Evolutionary conservation across 2,329 filamentous ascomycete genomes (phyloP).

Genomic region (Penicillium rolfsii): DNA sequence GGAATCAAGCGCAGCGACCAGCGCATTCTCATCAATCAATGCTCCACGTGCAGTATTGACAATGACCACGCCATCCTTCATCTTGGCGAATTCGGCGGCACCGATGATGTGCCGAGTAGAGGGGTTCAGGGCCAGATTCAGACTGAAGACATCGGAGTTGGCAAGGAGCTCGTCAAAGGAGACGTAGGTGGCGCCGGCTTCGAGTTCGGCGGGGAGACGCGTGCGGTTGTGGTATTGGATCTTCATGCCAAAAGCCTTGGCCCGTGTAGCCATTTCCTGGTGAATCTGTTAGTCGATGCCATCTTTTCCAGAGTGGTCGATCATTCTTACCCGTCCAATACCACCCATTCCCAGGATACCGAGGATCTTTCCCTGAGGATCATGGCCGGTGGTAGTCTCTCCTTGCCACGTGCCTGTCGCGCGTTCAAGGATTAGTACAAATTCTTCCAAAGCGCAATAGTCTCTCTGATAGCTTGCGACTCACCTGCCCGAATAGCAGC

Average conservation of each 20-base stretch:
- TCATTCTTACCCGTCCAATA: conserved; percentile 47
- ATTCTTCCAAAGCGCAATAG: not conserved
- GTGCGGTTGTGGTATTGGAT: conserved; percentile 54
- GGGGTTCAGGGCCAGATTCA: conserved; percentile 51
- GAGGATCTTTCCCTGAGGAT: conserved; percentile 50
- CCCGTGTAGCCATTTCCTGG: conserved; percentile 51
- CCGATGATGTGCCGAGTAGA: conserved; percentile 53
- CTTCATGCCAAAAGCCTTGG: conserved; percentile 52
- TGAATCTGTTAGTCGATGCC: not conserved
- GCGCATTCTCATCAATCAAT: conserved; percentile 52
- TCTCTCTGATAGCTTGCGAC: conserved; percentile 6
- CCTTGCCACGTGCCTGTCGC: conserved; percentile 47
- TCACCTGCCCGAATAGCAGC: conserved; percentile 47
- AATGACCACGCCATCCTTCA: conserved; percentile 51
- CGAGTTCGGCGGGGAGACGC: conserved; percentile 45
- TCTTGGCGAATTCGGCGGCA: conserved; percentile 49
- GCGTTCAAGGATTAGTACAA: not conserved
- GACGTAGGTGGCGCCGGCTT: conserved; percentile 49
- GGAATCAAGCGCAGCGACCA: conserved; percentile 49
- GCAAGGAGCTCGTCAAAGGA: conserved; percentile 52
- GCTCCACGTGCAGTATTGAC: conserved; percentile 52
- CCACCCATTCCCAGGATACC: conserved; percentile 55
- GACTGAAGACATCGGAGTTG: conserved; percentile 50
- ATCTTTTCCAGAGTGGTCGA: not conserved
- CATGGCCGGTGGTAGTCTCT: conserved; percentile 47